phyloP scores from a whole-genome alignment of 768 basidiomycete genomes.

The Kwoniella sp. region DNA sequence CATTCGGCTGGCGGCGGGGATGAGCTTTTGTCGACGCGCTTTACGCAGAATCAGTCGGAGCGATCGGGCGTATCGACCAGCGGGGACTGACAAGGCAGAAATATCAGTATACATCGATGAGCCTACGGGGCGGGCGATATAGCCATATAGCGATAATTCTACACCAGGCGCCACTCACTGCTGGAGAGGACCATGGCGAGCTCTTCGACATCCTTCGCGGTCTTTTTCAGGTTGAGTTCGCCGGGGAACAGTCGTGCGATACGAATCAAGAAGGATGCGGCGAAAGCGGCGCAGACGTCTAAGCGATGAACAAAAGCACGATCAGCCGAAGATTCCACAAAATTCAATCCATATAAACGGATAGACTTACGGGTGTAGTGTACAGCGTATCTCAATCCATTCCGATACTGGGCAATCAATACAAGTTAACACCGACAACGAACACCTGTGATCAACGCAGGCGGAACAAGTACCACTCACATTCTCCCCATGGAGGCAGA shows the following conservation, averaged over 20 bases:
- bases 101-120: no score
- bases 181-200: slow-evolving; percentile 74
- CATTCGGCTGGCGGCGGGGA: slow-evolving; percentile 52
- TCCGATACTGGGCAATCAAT: slow-evolving; percentile 63
- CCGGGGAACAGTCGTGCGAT: slow-evolving; percentile 84
- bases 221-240: slow-evolving; percentile 74
- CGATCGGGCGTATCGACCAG: slow-evolving; percentile 87
- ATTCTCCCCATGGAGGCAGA: slow-evolving; percentile 67
- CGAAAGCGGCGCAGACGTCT: slow-evolving; percentile 90
- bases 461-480: slow-evolving; percentile 28
- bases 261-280: slow-evolving; percentile 84
- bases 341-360: no score
- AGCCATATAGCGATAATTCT: slow-evolving; percentile 16
- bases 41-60: slow-evolving; percentile 81
- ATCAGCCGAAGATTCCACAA: no score
- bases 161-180: slow-evolving; percentile 61
- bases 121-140: not conserved
- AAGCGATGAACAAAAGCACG: slow-evolving; percentile 53
- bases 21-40: slow-evolving; percentile 56
- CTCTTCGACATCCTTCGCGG: slow-evolving; percentile 75
- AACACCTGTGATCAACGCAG: not conserved
- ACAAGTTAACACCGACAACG: slow-evolving; percentile 63
- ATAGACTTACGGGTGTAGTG: slow-evolving; percentile 54
- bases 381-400: slow-evolving; percentile 78
- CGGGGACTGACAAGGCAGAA: slow-evolving; percentile 84